phyloP scores from a whole-genome alignment of 345 rosid species.

The Populus tremula region DNA sequence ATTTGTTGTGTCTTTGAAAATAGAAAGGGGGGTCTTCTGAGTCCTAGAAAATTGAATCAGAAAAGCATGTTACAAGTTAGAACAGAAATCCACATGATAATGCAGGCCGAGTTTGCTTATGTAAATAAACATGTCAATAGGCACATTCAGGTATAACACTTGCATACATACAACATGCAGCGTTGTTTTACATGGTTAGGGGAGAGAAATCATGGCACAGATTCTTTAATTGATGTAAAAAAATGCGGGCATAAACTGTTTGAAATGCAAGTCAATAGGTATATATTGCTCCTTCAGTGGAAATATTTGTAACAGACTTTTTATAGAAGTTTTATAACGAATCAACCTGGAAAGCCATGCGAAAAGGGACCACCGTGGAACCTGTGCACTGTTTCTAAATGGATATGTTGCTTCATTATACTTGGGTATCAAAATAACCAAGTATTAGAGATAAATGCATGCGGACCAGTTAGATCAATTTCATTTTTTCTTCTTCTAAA shows the following conservation, averaged over 20 bases:
- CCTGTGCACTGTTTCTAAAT: background rate
- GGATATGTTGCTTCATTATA: background rate
- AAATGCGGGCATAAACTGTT: background rate
- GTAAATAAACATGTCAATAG: background rate
- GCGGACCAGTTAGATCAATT: background rate
- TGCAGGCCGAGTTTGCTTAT: background rate
- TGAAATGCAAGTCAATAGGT: background rate
- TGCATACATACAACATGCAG: background rate
- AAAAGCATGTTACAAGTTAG: background rate
- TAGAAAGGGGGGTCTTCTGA: constrained; percentile 45
- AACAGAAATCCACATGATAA: background rate
- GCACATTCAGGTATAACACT: background rate
- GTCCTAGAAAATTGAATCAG: constrained; percentile 34
- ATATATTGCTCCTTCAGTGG: background rate
- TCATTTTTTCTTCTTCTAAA: background rate
- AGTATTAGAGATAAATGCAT: background rate
- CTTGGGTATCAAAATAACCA: background rate
- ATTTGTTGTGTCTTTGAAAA: constrained; percentile 55
- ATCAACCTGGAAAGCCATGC: background rate
- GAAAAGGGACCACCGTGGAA: background rate
- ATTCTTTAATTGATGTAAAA: background rate
- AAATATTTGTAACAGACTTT: background rate
- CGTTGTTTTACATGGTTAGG: background rate
- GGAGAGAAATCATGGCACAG: background rate
- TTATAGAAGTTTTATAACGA: background rate